Evolutionary conservation across 345 rosid genomes (phyloP).

Genomic region (Populus euphratica): DNA sequence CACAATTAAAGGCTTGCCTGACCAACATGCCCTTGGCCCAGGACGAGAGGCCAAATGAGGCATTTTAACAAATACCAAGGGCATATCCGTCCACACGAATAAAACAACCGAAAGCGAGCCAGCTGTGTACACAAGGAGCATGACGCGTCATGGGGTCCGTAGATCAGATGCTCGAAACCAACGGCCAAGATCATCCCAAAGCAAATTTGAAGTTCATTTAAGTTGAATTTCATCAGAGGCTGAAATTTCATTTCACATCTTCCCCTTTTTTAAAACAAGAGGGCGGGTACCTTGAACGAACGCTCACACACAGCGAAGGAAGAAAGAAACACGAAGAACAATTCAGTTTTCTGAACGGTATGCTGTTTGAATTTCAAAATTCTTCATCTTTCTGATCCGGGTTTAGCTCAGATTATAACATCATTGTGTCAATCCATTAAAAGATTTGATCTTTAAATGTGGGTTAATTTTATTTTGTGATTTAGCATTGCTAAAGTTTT

Average conservation of each 20-base stretch:
- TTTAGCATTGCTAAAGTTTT: not conserved
- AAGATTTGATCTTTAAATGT: not conserved
- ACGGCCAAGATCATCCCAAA: conserved; percentile 36
- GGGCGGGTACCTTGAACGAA: conserved; percentile 38
- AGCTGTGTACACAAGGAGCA: conserved; percentile 30
- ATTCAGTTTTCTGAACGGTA: not conserved
- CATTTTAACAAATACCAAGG: not conserved
- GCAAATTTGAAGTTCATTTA: conserved; percentile 34
- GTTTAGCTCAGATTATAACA: not conserved
- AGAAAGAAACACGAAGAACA: not conserved
- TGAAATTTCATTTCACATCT: conserved; percentile 19
- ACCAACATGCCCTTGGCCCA: not conserved
- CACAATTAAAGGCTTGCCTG: not conserved
- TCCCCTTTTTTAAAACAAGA: conserved; percentile 30
- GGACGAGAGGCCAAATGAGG: not conserved
- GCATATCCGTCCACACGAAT: conserved; percentile 7
- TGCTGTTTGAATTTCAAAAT: not conserved
- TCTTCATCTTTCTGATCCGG: not conserved
- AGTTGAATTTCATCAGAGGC: conserved; percentile 34
- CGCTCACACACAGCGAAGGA: not conserved
- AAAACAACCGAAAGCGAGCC: conserved; percentile 30
- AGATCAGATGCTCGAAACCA: conserved; percentile 7
- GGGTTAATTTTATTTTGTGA: not conserved
- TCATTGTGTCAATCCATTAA: not conserved
- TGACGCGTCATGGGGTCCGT: conserved; percentile 29